These are phyloP conservation scores for Zymoseptoria brevis DNA, from an alignment of 2,329 filamentous ascomycete species.

Conservation along the genomic window DNA sequence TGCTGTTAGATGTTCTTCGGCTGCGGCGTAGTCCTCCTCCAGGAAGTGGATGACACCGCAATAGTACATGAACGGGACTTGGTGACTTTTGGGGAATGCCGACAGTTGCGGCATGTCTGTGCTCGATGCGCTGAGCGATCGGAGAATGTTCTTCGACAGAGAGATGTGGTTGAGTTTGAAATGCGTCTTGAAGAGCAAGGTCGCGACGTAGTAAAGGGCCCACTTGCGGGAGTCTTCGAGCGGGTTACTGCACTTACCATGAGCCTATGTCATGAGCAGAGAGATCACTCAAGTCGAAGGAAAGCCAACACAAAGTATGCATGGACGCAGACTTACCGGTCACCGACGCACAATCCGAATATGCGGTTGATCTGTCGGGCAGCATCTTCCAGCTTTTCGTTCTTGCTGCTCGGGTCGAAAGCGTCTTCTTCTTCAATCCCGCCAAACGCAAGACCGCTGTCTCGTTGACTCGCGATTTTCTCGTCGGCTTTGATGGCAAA, in stretches of 20 bases:
- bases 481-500: constrained; percentile 90
- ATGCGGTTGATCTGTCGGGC: constrained; percentile 85
- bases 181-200: constrained; percentile 95
- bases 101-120: constrained; percentile 70
- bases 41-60: constrained; percentile 87
- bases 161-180: constrained; percentile 80
- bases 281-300: background rate
- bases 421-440: constrained; percentile 78
- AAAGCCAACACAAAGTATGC: background rate
- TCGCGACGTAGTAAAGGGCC: constrained; percentile 93
- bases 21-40: constrained; percentile 83
- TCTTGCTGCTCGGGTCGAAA: constrained; percentile 64
- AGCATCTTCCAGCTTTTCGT: constrained; percentile 82
- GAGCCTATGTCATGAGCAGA: constrained; percentile 13
- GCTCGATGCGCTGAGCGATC: constrained; percentile 63
- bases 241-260: constrained; percentile 52
- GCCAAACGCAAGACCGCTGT: constrained; percentile 24
- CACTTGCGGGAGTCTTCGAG: constrained; percentile 91
- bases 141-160: constrained; percentile 84
- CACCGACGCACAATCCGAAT: constrained; percentile 81
- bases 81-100: constrained; percentile 78
- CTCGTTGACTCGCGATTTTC: constrained; percentile 47
- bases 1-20: constrained; percentile 69
- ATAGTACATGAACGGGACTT: constrained; percentile 95
- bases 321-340: constrained; percentile 55